A percentile compares a stretch with the other conserved stretches of the same genome.
Conservation (phyloP, 306 rosid species). For the Cucumis cinereus region DNA sequence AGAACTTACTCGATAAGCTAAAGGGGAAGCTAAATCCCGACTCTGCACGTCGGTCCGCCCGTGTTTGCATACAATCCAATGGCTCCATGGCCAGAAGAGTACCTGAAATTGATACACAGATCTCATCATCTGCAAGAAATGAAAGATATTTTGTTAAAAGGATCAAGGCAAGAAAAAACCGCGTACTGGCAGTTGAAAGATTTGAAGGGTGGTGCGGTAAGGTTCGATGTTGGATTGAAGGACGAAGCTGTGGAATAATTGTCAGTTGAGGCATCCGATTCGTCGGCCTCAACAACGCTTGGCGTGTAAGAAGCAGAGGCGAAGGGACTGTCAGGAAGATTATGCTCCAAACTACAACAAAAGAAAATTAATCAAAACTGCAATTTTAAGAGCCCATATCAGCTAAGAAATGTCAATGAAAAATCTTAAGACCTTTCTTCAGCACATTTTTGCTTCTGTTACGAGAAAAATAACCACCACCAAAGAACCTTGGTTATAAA, state of each 20-base stretch:
- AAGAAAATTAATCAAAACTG: neutral
- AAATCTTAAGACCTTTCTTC: neutral
- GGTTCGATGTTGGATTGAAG: conserved; percentile 33
- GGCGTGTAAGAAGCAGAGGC: conserved; percentile 81
- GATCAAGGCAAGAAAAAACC: neutral
- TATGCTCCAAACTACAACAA: conserved; percentile 63
- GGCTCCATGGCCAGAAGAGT: conserved; percentile 54
- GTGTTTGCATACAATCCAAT: conserved; percentile 50
- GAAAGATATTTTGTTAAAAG: neutral
- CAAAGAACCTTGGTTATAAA: neutral
- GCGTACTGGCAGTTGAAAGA: conserved; percentile 58
- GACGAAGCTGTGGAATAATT: conserved; percentile 21
- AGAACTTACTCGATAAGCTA: conserved; percentile 15
- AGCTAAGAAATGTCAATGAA: neutral
- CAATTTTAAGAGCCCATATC: neutral
- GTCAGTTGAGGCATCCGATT: conserved; percentile 29
- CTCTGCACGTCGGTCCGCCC: conserved; percentile 26
- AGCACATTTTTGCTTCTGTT: neutral
- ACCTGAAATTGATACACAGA: conserved; percentile 18
- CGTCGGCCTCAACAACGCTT: conserved; percentile 9
- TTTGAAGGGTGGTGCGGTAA: conserved; percentile 59
- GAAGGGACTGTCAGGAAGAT: conserved; percentile 93
- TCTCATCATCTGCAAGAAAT: neutral
- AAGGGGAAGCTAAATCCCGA: conserved; percentile 36
- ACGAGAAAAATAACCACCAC: neutral